phyloP scores from a whole-genome alignment of 2,329 filamentous ascomycete genomes.

The Fusarium robinianum region DNA sequence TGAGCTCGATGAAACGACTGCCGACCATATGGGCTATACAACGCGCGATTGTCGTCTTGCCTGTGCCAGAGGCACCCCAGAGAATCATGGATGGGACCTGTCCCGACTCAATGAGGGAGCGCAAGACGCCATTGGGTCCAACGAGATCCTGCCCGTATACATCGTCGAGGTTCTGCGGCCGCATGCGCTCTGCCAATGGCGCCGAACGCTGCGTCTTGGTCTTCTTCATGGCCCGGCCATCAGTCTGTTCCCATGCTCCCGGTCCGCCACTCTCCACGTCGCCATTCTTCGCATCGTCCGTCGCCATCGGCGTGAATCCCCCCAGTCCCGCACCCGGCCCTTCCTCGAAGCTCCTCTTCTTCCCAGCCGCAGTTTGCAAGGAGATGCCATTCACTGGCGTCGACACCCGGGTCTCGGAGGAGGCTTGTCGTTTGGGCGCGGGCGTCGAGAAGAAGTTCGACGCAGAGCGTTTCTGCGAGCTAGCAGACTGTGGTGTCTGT shows the following conservation, averaged over 20 bases:
- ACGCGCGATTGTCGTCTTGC: slow-evolving; percentile 89
- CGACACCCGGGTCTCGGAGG: slow-evolving; percentile 37
- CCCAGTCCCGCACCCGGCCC: slow-evolving; percentile 49
- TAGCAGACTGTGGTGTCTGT: slow-evolving; percentile 40
- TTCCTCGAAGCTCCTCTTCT: slow-evolving; percentile 60
- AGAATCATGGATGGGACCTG: slow-evolving; percentile 93
- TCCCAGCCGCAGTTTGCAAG: slow-evolving; percentile 41
- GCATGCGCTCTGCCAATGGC: slow-evolving; percentile 92
- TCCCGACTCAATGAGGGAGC: slow-evolving; percentile 83
- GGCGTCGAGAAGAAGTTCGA: slow-evolving; percentile 67
- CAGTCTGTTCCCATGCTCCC: slow-evolving; percentile 27
- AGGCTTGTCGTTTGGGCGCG: slow-evolving; percentile 57
- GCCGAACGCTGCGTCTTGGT: slow-evolving; percentile 72
- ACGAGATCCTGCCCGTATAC: slow-evolving; percentile 93
- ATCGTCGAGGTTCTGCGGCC: slow-evolving; percentile 80
- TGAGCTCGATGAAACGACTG: slow-evolving; percentile 91
- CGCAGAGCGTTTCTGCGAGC: slow-evolving; percentile 58
- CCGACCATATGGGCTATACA: slow-evolving; percentile 84
- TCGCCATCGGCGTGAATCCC: slow-evolving; percentile 1
- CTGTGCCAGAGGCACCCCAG: slow-evolving; percentile 82
- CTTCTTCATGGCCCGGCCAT: slow-evolving; percentile 61
- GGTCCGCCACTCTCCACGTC: slow-evolving; percentile 13
- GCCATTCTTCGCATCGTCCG: slow-evolving; percentile 9
- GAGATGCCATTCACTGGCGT: slow-evolving; percentile 44
- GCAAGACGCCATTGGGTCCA: slow-evolving; percentile 79